These are phyloP conservation scores for Fraxinus angustifolia DNA, from an alignment of 305 asterid genomes.

Conservation along the genomic window DNA sequence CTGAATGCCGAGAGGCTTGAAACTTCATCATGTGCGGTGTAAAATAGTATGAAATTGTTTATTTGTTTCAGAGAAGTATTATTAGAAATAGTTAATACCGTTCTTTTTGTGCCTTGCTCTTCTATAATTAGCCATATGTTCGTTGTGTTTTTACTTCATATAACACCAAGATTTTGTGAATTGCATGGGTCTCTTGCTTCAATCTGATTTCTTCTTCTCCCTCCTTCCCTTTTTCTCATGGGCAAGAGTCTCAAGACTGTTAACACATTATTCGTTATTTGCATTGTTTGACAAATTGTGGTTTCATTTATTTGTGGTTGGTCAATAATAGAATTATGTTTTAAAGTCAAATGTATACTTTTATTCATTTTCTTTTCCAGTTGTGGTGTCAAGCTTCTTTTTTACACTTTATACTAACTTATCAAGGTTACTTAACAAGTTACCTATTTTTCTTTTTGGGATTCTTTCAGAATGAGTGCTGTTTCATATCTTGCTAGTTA, in stretches of 20 bases:
- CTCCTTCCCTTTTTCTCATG: background rate
- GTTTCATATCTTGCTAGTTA: slow-evolving; percentile 91
- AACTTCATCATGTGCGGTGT: slow-evolving; percentile 5
- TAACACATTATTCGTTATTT: background rate
- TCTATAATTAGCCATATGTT: background rate
- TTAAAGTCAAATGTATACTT: background rate
- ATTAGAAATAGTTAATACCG: background rate
- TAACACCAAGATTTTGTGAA: background rate
- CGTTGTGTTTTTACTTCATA: background rate
- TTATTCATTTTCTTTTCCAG: background rate
- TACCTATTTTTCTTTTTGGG: slow-evolving; percentile 10
- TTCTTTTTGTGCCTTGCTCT: background rate
- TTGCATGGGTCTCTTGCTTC: background rate
- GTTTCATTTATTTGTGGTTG: background rate
- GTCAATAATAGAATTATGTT: background rate
- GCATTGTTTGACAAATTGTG: background rate
- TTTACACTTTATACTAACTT: slow-evolving; percentile 8
- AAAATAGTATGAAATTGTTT: background rate
- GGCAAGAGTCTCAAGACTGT: background rate
- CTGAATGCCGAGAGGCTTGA: background rate
- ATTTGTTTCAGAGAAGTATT: background rate
- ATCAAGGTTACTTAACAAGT: background rate
- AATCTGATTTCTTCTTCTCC: background rate
- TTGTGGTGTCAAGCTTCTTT: slow-evolving; percentile 1
- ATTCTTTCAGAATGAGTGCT: slow-evolving; percentile 83